Evolutionary conservation across 345 rosid genomes (phyloP), one percentile per base, ranked within the genome.

Genomic region (Pelargonium nanum): DNA sequence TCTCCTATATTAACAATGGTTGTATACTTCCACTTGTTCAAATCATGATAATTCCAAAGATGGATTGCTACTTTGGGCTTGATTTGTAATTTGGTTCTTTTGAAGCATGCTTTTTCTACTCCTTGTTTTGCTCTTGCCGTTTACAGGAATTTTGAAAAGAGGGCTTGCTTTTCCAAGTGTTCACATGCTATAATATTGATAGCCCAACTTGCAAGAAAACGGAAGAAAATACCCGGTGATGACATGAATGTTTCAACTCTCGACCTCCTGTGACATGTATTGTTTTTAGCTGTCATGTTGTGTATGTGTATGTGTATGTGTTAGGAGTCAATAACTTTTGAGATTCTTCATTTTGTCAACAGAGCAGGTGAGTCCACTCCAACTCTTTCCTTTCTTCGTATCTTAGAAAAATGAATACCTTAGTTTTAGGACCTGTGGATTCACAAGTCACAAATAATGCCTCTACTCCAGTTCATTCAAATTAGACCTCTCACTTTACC

Each of bases 301-400:
- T 28, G 8, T 28, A 3, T 28, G 8, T 28, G 4, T 28, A 3
- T 28, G 8, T 28, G 34, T 4, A 28, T 28, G 34, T 4, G 8
- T 9, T 4, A 5, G 12, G 45, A 34, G 45, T 34, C 45, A 34
- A 34, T 34, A 34, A 9, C 45, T 34, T 34, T 34, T 34, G 45
- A 34, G 45, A 34, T 34, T 34, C 45, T 34, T 34, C 10, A 34
- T 5, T 40, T 73, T 65, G 70, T 68, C 74, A 75, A 72, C 13
- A 24, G 57, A 67, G 84, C 72, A 69, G 81, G 71, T 74, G 69
- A 59, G 64, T 59, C 71, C 51, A 51, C 58, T 53, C 60, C 66
- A 28, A 2, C 20, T 34, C 45, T 15, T 34, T 9, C 45, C 45
- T 34, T 34, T 34, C 45, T 10, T 34, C 12, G 13, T 34, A 5